phyloP scores from a whole-genome alignment of 768 basidiomycete species.

The Coprinopsis cinerea region DNA sequence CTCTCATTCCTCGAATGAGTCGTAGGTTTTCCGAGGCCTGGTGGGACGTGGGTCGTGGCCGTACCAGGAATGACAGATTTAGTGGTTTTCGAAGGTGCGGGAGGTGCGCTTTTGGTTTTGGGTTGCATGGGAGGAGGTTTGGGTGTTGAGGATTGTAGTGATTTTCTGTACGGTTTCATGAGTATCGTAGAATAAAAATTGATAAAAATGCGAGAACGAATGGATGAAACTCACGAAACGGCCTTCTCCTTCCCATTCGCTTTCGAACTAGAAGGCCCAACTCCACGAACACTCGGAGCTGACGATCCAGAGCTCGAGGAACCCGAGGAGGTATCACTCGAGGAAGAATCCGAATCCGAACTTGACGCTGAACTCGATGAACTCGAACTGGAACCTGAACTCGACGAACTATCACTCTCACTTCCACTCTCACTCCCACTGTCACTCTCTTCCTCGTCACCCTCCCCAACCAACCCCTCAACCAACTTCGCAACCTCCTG shows the following conservation, averaged over 20 bases:
- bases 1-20: constrained; percentile 57
- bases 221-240: too few relatives aligned
- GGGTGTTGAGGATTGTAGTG: too few relatives aligned
- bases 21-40: constrained; percentile 52
- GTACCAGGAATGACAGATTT: constrained; percentile 8
- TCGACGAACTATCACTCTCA: constrained; percentile 13
- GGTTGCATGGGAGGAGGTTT: constrained; percentile 11
- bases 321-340: constrained; percentile 15
- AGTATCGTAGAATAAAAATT: too few relatives aligned
- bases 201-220: too few relatives aligned
- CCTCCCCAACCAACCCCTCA: neutral
- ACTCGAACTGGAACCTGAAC: constrained; percentile 26
- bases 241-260: too few relatives aligned
- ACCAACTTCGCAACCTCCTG: constrained; percentile 9
- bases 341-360: constrained; percentile 32
- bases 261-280: neutral
- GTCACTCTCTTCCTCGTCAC: neutral
- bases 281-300: constrained; percentile 9
- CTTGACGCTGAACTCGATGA: constrained; percentile 46
- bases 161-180: too few relatives aligned
- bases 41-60: constrained; percentile 34
- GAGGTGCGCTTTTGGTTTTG: constrained; percentile 10
- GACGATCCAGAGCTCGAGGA: constrained; percentile 16
- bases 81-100: constrained; percentile 1
- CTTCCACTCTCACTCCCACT: neutral